Base-by-base conservation (phyloP, 495 filamentous ascomycete genomes). In the Diplogelasinospora grovesii region DNA sequence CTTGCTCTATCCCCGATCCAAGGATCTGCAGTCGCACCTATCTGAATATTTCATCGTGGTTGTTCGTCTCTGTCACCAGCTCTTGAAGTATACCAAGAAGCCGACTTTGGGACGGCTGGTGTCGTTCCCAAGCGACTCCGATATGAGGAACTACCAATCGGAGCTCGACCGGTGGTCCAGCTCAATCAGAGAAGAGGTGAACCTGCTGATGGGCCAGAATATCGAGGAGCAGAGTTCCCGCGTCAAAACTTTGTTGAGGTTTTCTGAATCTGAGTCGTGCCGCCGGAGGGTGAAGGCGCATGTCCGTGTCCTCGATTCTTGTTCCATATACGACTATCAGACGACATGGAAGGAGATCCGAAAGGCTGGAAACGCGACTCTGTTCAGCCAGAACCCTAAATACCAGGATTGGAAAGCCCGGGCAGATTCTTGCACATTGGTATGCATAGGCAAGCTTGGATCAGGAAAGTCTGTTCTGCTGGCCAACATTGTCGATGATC, bases 31-130 rank as follows among this genome's bases (percentile, higher is more conserved):
- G 47, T 57, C 56, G 22, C 25, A 53, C 18, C 46, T 70, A 25
- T 65, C 31, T 36, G 65, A 70, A 50, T 70, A 70, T 43, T 69
- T 65, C 36, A 63, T 65, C 38, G 51, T 64, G 4, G 54, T 71
- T 15, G 63, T 71, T 32, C 30, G 46, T 23, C 52, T 70, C 18
- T 72, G 64, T 36, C 60, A 63, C 37, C 43, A 61, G 15, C 33
- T 65, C 3, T 48, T 67, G 8, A 56, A 57, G 18, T 54, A 58
- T 28, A 56, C 54, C 6, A 48, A 59, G 36, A 66, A 63, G 46
- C 62, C 66, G 10, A 43, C 43, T 18, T 30, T 69, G 6, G 44
- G 52, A 13, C 32, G 16, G 8, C 25, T 68, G 15, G 33, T 44
- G 32, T 52, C 58, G 33, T 34, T 48, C 36, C 39, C 65, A 2